phyloP scores from a whole-genome alignment of 148 eudicot genomes.

The Rhododendron vialii region DNA sequence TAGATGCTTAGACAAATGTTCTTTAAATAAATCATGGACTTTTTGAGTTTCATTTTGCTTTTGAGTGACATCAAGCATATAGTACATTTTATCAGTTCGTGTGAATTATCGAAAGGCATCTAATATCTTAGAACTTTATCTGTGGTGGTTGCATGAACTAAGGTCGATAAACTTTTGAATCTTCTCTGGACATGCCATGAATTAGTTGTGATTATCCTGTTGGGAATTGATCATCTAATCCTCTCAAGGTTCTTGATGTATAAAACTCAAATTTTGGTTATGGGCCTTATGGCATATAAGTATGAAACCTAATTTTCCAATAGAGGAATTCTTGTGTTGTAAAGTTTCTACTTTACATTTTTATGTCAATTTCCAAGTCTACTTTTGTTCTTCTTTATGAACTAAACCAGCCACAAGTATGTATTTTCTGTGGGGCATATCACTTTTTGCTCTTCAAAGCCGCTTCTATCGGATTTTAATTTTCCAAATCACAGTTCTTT shows the following conservation, averaged over 20 bases:
- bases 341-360: constrained; percentile 3
- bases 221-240: background rate
- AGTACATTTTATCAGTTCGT: background rate
- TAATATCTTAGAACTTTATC: background rate
- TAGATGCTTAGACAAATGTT: background rate
- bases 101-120: background rate
- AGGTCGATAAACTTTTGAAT: background rate
- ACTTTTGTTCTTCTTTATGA: constrained; percentile 11
- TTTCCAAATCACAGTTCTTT: constrained; percentile 12
- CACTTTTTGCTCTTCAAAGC: constrained; percentile 26
- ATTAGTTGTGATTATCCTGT: background rate
- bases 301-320: background rate
- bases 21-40: background rate
- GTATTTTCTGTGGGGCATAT: constrained; percentile 26
- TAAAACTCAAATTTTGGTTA: background rate
- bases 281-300: background rate
- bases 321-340: background rate
- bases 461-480: constrained; percentile 19
- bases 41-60: background rate
- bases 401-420: constrained; percentile 3
- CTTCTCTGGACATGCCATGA: background rate
- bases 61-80: background rate
- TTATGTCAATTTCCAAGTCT: background rate
- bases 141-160: background rate
- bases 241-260: background rate